Percentiles rank a stretch among this genome's conserved stretches.
phyloP scores from a whole-genome alignment of 306 rosid genomes.

The Casuarina equisetifolia region DNA sequence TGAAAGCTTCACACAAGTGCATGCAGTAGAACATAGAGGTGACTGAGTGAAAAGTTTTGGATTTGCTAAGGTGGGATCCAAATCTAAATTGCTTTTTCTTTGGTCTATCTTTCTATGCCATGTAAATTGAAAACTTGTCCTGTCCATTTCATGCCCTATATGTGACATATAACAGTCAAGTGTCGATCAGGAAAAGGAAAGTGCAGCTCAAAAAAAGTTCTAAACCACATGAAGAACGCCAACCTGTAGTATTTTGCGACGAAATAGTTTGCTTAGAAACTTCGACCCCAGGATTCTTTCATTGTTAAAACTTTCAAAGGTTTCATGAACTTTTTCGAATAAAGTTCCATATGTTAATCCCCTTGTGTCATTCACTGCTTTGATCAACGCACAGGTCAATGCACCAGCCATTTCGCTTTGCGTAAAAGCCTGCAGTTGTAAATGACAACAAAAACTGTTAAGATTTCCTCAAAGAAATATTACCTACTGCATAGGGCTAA shows the following conservation, averaged over 20 bases:
- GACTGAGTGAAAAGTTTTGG: no score
- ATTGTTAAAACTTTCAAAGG: constrained; percentile 26
- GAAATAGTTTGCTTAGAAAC: constrained; percentile 37
- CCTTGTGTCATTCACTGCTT: constrained; percentile 21
- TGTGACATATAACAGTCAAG: no score
- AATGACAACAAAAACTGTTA: constrained; percentile 12
- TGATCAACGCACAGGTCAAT: constrained; percentile 55
- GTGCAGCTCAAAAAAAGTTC: background rate
- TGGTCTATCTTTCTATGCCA: no score
- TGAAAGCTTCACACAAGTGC: no score
- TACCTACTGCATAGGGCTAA: background rate
- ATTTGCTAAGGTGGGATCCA: no score
- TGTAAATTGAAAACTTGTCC: no score
- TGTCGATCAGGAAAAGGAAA: no score
- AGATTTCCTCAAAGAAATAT: background rate
- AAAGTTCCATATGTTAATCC: constrained; percentile 45
- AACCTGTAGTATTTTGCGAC: constrained; percentile 54
- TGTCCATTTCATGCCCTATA: no score
- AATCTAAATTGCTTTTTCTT: no score
- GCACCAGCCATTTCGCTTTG: constrained; percentile 67
- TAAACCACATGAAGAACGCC: background rate
- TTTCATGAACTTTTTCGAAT: constrained; percentile 30
- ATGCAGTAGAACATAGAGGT: no score
- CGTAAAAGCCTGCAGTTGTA: constrained; percentile 45
- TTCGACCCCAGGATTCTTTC: constrained; percentile 28